A percentile compares a stretch with the other conserved stretches of the same genome.
Conservation (phyloP, 2,329 filamentous ascomycete species). For the Apiospora marii region DNA sequence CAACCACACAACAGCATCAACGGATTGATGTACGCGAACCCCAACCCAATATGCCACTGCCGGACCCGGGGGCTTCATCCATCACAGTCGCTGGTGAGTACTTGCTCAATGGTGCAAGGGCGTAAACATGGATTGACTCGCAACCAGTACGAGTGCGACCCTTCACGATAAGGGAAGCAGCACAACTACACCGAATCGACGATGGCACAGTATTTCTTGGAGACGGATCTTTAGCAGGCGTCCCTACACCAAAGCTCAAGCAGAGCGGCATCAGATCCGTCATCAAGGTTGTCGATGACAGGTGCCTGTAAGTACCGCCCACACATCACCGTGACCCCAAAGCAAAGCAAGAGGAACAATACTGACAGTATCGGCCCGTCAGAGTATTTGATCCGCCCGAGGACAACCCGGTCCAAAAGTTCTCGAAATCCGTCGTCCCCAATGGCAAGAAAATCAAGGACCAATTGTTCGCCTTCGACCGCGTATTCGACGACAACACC, state of each 20-base stretch:
- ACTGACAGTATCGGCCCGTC: conserved; percentile 23
- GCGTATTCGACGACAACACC: conserved; percentile 95
- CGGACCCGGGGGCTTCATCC: conserved; percentile 61
- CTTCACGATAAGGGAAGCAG: conserved; percentile 90
- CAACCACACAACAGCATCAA: not conserved
- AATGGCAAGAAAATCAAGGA: conserved; percentile 94
- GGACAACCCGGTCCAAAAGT: conserved; percentile 89
- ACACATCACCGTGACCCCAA: not conserved
- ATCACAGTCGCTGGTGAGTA: conserved; percentile 65
- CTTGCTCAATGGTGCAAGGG: not conserved
- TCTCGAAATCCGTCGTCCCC: conserved; percentile 81
- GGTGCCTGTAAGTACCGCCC: conserved; percentile 78
- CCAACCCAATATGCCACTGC: conserved; percentile 39
- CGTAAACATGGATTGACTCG: conserved; percentile 39
- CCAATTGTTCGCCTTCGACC: conserved; percentile 95
- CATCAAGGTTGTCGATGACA: conserved; percentile 95
- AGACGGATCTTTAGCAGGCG: conserved; percentile 91
- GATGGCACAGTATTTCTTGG: conserved; percentile 93
- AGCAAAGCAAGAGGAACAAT: not conserved
- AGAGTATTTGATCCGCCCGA: conserved; percentile 98
- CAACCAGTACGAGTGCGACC: conserved; percentile 71
- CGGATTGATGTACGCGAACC: not conserved
- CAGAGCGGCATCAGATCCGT: conserved; percentile 89
- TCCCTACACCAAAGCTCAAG: conserved; percentile 82
- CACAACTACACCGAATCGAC: conserved; percentile 82